Percentiles rank a stretch among this genome's conserved stretches.
phyloP scores from a whole-genome alignment of 148 eudicot species.

The Rhododendron williamsianum region DNA sequence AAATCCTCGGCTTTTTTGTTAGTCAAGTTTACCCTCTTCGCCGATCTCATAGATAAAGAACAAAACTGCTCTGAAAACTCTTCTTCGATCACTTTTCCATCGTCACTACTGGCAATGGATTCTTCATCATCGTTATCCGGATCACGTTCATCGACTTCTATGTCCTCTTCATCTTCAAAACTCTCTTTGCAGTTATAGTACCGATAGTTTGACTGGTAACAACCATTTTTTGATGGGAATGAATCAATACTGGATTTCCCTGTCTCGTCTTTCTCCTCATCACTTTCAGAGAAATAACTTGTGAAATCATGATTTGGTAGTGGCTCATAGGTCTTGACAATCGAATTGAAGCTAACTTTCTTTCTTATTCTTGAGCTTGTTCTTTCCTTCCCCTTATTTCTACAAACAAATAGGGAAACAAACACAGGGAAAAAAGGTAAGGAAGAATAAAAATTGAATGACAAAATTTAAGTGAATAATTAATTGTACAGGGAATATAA shows the following conservation, averaged over 20 bases:
- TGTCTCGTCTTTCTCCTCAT: constrained; percentile 13
- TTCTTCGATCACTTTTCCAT: constrained; percentile 6
- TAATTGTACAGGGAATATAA: not conserved
- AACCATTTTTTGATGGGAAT: not conserved
- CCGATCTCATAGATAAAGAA: not conserved
- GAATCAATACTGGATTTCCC: not conserved
- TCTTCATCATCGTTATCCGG: constrained; percentile 14
- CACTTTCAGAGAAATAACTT: constrained; percentile 16
- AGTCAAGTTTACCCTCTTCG: not conserved
- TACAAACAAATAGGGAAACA: constrained; percentile 11
- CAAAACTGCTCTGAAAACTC: not conserved
- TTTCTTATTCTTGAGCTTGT: constrained; percentile 36
- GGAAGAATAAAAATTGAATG: not conserved
- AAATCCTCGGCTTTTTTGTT: not conserved
- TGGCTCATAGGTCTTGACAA: constrained; percentile 65
- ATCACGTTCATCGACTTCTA: constrained; percentile 15
- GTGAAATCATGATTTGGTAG: constrained; percentile 23
- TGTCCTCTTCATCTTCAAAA: constrained; percentile 27
- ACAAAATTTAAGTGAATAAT: not conserved
- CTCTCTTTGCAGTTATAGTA: constrained; percentile 27
- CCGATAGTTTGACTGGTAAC: constrained; percentile 18
- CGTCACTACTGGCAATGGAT: constrained; percentile 16
- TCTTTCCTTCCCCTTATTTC: constrained; percentile 36
- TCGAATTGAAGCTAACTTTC: constrained; percentile 66
- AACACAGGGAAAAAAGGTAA: not conserved